Conservation (phyloP, 176 grass and related monocot species). For the Bothriochloa decipiens region DNA sequence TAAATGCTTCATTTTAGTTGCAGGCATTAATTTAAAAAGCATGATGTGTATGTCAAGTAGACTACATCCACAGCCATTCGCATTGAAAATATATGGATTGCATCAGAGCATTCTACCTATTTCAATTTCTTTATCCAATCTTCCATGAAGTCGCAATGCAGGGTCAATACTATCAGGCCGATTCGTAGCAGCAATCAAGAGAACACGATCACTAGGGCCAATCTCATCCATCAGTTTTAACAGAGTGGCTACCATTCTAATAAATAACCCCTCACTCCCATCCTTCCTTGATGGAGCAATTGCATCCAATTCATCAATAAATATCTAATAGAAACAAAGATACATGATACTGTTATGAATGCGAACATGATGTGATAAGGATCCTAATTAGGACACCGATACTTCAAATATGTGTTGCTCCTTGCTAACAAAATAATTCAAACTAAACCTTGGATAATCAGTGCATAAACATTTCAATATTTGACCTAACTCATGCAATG, state of each 20-base stretch:
- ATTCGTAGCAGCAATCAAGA: conserved; percentile 92
- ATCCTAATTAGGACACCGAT: conserved; percentile 1
- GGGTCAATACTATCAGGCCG: conserved; percentile 83
- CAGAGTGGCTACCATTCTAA: conserved; percentile 89
- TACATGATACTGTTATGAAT: conserved; percentile 16
- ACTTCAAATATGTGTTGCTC: not conserved
- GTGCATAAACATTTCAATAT: not conserved
- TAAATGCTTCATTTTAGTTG: not conserved
- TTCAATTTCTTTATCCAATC: conserved; percentile 92
- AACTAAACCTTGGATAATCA: conserved; percentile 6
- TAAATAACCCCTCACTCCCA: conserved; percentile 79
- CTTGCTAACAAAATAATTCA: not conserved
- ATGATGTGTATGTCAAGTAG: conserved; percentile 8
- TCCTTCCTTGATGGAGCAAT: conserved; percentile 91
- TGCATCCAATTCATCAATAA: conserved; percentile 98
- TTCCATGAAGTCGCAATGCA: conserved; percentile 71
- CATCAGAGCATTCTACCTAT: conserved; percentile 67
- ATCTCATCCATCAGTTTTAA: conserved; percentile 96
- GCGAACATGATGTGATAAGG: not conserved
- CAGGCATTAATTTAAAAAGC: conserved; percentile 7
- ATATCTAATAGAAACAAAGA: conserved; percentile 67
- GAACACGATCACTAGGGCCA: conserved; percentile 64
- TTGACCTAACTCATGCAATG: not conserved
- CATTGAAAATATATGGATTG: conserved; percentile 21
- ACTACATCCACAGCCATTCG: not conserved